A percentile compares a stretch with the other conserved stretches of the same genome.
Evolutionary conservation across 805 yeast genomes (phyloP).

Genomic region (Candida sithepensis): DNA sequence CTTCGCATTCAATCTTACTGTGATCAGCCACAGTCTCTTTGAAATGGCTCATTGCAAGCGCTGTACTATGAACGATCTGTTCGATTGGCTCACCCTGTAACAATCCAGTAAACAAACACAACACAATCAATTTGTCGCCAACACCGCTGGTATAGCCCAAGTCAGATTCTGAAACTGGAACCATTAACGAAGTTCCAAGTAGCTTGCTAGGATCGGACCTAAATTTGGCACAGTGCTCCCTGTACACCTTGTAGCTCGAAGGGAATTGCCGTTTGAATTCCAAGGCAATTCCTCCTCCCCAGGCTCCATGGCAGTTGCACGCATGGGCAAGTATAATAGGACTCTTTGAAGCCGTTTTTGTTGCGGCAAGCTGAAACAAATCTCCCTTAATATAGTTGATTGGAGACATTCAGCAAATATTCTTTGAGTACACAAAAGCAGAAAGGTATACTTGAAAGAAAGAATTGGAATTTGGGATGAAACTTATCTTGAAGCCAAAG

Average conservation of each 20-base stretch:
- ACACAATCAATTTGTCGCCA: slow-evolving; percentile 36
- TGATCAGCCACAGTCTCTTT: slow-evolving; percentile 32
- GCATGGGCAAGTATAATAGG: slow-evolving; percentile 66
- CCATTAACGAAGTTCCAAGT: slow-evolving; percentile 53
- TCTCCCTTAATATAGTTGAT: slow-evolving; percentile 54
- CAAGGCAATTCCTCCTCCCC: slow-evolving; percentile 86
- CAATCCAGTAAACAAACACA: slow-evolving; percentile 72
- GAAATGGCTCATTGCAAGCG: slow-evolving; percentile 45
- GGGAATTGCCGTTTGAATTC: slow-evolving; percentile 54
- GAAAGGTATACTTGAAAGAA: too few species aligned
- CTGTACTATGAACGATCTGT: slow-evolving; percentile 51
- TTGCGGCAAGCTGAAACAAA: slow-evolving; percentile 38
- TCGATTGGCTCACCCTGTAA: slow-evolving; percentile 45
- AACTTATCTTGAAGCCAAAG: too few species aligned
- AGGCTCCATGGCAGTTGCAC: slow-evolving; percentile 71
- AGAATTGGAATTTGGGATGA: too few species aligned
- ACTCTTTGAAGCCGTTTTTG: slow-evolving; percentile 9
- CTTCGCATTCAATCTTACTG: slow-evolving; percentile 4
- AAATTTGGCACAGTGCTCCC: slow-evolving; percentile 36
- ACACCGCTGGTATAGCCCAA: slow-evolving; percentile 28
- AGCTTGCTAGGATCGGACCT: slow-evolving; percentile 28
- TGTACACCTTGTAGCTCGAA: slow-evolving; percentile 48
- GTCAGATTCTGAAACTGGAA: slow-evolving; percentile 33
- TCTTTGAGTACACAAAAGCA: too few species aligned
- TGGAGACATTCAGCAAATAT: background rate